These are phyloP conservation scores for Colletotrichum incanum DNA, from an alignment of 2,329 filamentous ascomycete species.

Conservation along the genomic window DNA sequence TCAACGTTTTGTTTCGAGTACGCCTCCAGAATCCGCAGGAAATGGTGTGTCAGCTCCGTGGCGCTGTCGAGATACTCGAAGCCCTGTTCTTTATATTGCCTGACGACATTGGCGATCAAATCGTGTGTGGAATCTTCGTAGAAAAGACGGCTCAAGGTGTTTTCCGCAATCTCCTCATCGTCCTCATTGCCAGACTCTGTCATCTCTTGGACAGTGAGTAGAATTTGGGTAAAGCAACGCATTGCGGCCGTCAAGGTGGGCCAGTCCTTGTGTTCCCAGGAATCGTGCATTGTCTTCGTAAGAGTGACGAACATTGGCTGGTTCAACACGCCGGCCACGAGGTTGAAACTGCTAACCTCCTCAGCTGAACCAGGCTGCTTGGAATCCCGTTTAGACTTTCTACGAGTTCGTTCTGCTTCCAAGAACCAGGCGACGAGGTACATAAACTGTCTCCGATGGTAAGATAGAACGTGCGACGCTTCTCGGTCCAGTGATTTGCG, in stretches of 20 bases:
- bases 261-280: conserved; percentile 89
- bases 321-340: conserved; percentile 91
- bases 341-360: conserved; percentile 82
- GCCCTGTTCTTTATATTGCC: conserved; percentile 92
- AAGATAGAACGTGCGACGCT: conserved; percentile 82
- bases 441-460: conserved; percentile 89
- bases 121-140: conserved; percentile 98
- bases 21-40: conserved; percentile 89
- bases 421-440: conserved; percentile 96
- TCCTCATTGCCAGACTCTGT: conserved; percentile 86
- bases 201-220: conserved; percentile 95
- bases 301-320: conserved; percentile 95
- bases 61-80: conserved; percentile 94
- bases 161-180: conserved; percentile 98
- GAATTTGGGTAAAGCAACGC: conserved; percentile 94
- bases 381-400: conserved; percentile 71
- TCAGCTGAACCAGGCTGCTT: conserved; percentile 60
- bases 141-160: conserved; percentile 96
- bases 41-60: conserved; percentile 92
- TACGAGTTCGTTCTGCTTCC: conserved; percentile 83
- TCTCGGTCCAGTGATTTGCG: conserved; percentile 93
- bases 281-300: conserved; percentile 85
- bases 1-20: conserved; percentile 97
- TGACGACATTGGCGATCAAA: conserved; percentile 82
- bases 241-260: conserved; percentile 88